phyloP scores from a whole-genome alignment of 495 filamentous ascomycete species.

The Cenococcum geophilum region DNA sequence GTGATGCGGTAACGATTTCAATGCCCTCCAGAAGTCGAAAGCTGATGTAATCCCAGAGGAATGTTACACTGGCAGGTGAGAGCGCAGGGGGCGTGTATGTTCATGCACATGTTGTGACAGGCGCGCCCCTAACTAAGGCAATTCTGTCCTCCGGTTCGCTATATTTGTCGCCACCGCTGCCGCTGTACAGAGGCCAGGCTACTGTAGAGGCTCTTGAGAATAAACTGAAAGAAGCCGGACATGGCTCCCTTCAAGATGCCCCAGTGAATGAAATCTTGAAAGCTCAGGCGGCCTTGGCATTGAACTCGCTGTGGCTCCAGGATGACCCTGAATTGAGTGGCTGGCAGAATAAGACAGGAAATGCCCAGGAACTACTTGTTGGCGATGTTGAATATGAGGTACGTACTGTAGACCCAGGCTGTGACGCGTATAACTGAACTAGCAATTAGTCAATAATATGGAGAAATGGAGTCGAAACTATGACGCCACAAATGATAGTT shows the following conservation, averaged over 20 bases:
- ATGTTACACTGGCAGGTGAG: neutral
- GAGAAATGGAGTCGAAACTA: slow-evolving; percentile 2
- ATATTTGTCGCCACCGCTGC: neutral
- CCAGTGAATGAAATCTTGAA: neutral
- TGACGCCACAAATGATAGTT: neutral
- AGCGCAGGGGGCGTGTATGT: neutral
- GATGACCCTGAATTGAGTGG: neutral
- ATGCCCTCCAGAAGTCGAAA: too few species aligned
- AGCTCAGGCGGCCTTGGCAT: neutral
- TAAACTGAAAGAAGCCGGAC: neutral
- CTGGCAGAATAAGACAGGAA: neutral
- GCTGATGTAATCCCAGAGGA: neutral
- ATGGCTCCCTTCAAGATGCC: neutral
- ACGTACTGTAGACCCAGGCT: neutral
- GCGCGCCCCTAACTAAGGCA: neutral
- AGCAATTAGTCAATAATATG: neutral
- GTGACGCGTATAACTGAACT: neutral
- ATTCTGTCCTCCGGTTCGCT: neutral
- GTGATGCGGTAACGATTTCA: neutral
- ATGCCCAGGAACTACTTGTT: neutral
- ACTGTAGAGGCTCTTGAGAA: neutral
- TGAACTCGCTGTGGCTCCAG: neutral
- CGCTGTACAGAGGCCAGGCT: neutral
- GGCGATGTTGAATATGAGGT: slow-evolving; percentile 8
- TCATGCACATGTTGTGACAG: neutral